Evolutionary conservation across 352 stramenopile species (phyloP), one percentile per base, ranked within the genome.

Genomic region (Globisporangium cederbergense): DNA sequence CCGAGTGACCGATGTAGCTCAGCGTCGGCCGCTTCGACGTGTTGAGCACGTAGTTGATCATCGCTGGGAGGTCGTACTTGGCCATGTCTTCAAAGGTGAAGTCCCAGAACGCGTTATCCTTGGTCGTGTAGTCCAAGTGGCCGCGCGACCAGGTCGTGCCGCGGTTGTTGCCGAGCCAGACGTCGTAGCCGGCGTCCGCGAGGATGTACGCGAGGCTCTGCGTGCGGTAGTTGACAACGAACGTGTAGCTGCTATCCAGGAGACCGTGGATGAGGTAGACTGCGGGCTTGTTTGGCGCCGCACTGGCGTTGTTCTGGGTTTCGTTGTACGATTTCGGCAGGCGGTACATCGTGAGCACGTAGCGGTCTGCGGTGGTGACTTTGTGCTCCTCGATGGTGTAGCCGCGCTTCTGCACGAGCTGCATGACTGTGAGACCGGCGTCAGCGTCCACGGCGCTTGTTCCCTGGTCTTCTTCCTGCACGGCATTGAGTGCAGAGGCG

Each of bases 151-250:
- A 88, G 3, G 77, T 86, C 49, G 71, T 85, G 57, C 77, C 79
- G 43, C 77, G 77, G 67, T 88, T 86, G 67, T 86, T 88, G 43
- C 77, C 79, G 25, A 88, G 73, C 76, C 78, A 88, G 22, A 88
- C 78, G 28, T 85, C 78, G 58, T 79, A 88, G 1, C 78, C 78
- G 20, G 74, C 76, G 40, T 88, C 78, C 0, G 76, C 76, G 30
- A 88, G 63, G 34, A 88, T 25, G 63, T 74, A 88, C 25, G 76
- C 76, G 25, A 88, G 59, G 52, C 76, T 85, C 62, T 88, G 78
- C 14, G 62, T 78, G 25, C 75, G 72, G 71, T 70, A 88, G 67
- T 88, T 88, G 46, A 72, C 60, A 18, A 85, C 74, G n/a, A 71
- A 88, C 46, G 78, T 76, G 67, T 73, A 88, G 63, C 74, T 81